Evolutionary conservation across 805 yeast genomes (phyloP).

Genomic region (Wickerhamomyces bovis): DNA sequence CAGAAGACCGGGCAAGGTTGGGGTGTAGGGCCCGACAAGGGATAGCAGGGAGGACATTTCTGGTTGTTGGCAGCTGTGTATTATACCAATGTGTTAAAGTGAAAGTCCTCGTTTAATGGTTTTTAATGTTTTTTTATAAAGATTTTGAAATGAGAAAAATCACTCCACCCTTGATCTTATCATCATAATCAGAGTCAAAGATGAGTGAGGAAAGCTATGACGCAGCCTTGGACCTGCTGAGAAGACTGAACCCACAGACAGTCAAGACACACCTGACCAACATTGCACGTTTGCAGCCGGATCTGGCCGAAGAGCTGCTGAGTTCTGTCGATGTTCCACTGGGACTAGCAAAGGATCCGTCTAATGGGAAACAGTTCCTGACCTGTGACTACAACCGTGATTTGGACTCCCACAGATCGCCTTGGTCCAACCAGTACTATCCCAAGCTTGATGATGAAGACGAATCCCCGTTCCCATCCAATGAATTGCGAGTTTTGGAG

Average conservation of each 20-base stretch:
- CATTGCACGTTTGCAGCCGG: conserved; percentile 42
- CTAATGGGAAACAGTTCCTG: conserved; percentile 56
- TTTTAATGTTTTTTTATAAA: not conserved
- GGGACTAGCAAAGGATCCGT: conserved; percentile 28
- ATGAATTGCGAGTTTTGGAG: conserved; percentile 65
- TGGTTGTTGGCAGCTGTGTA: not conserved
- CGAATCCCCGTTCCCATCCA: conserved; percentile 74
- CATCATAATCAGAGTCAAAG: not conserved
- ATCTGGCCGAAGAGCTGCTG: conserved; percentile 79
- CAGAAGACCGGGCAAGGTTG: conserved; percentile 47
- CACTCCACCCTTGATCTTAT: not conserved
- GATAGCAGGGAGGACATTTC: conserved; percentile 28
- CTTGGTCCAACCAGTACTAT: conserved; percentile 77
- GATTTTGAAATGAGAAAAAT: not conserved
- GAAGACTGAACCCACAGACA: conserved; percentile 67
- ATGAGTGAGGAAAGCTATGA: conserved; percentile 46
- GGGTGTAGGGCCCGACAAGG: conserved; percentile 30
- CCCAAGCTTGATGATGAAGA: conserved; percentile 47
- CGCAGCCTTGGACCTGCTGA: conserved; percentile 71
- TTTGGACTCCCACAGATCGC: conserved; percentile 87
- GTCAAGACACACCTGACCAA: conserved; percentile 39
- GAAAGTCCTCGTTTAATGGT: not conserved
- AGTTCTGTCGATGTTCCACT: conserved; percentile 87
- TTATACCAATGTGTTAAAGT: too few species aligned
- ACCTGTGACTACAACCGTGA: conserved; percentile 95